A percentile compares a stretch with the other conserved stretches of the same genome.
Evolutionary conservation across 2,329 filamentous ascomycete species (phyloP).

Genomic region (Beauveria brongniartii): DNA sequence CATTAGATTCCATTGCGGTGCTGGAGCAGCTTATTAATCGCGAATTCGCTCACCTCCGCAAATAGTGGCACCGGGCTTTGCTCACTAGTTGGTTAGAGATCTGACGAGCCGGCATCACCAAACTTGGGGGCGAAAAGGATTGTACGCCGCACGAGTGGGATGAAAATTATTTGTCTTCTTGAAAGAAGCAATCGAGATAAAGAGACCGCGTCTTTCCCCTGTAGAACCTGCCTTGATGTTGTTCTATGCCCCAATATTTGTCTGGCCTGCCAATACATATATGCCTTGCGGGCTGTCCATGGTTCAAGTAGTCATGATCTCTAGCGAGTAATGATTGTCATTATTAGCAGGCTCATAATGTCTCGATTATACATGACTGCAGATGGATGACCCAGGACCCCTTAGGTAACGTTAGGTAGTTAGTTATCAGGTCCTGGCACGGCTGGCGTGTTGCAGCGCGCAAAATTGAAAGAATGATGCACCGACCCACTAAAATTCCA

Average conservation of each 20-base stretch:
- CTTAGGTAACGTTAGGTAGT: too few species aligned
- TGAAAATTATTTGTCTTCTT: neutral
- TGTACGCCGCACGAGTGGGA: too few species aligned
- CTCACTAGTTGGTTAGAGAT: neutral
- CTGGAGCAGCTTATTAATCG: constrained; percentile 9
- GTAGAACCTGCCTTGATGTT: neutral
- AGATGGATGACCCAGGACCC: neutral
- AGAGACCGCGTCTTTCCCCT: too few species aligned
- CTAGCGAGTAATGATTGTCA: too few species aligned
- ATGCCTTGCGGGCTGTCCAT: too few species aligned
- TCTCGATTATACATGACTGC: too few species aligned
- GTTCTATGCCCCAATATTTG: too few species aligned
- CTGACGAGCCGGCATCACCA: neutral
- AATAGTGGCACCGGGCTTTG: neutral
- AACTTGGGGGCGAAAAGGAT: neutral
- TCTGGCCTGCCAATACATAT: too few species aligned
- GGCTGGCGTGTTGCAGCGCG: neutral
- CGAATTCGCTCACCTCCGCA: constrained; percentile 3
- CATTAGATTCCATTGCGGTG: constrained; percentile 1
- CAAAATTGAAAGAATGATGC: neutral
- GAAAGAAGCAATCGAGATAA: neutral
- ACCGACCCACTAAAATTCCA: neutral
- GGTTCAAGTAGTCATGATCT: too few species aligned
- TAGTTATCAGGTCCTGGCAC: too few species aligned
- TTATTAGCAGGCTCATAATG: too few species aligned